Conservation (phyloP, 768 basidiomycete genomes). For the Mycena indigotica region DNA sequence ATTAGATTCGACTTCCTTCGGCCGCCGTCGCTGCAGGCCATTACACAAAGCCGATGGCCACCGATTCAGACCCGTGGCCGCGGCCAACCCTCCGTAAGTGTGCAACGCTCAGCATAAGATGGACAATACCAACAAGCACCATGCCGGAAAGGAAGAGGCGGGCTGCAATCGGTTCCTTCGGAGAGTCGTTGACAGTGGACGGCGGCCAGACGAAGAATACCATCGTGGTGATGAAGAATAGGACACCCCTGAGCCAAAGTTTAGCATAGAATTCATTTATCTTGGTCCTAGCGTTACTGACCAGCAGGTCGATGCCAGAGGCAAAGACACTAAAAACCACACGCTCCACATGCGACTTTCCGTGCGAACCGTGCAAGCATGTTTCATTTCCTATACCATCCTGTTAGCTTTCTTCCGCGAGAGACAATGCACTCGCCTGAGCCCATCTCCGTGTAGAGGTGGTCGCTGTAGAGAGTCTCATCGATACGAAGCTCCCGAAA, state of each 20-base stretch:
- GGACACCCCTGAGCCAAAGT: slow-evolving; percentile 1
- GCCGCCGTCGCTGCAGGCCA: too few relatives aligned
- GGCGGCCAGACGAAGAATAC: slow-evolving; percentile 14
- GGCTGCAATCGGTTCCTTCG: background rate
- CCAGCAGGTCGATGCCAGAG: slow-evolving; percentile 11
- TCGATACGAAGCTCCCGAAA: slow-evolving; percentile 1
- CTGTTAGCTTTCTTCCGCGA: too few relatives aligned
- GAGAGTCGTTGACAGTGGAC: background rate
- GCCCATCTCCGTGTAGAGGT: background rate
- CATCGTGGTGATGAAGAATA: slow-evolving; percentile 6
- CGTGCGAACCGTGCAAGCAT: background rate
- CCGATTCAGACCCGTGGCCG: background rate
- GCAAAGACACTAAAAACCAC: slow-evolving; percentile 7
- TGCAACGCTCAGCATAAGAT: slow-evolving; percentile 2
- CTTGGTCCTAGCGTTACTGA: too few relatives aligned
- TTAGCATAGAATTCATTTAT: background rate
- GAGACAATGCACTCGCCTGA: background rate
- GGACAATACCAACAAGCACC: background rate
- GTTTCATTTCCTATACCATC: slow-evolving; percentile 10
- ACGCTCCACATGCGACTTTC: slow-evolving; percentile 4
- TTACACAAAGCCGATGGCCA: background rate
- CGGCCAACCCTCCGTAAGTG: slow-evolving; percentile 6
- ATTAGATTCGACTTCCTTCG: too few relatives aligned
- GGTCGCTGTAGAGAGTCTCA: background rate
- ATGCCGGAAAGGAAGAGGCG: slow-evolving; percentile 3